phyloP scores from a whole-genome alignment of 2,329 filamentous ascomycete species.

The Trichoderma sp. region DNA sequence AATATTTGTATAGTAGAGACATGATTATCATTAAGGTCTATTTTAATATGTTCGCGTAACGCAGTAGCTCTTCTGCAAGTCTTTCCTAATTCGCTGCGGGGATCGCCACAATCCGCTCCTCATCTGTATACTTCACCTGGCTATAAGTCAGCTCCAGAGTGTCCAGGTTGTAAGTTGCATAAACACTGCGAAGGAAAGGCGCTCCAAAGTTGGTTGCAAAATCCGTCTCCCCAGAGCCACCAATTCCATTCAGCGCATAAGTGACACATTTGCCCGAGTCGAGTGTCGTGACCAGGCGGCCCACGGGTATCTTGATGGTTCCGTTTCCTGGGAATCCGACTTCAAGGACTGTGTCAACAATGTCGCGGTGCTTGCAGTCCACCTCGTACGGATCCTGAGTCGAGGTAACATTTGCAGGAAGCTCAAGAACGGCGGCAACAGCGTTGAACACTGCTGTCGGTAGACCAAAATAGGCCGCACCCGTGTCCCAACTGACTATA shows the following conservation, averaged over 20 bases:
- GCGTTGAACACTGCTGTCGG: not conserved
- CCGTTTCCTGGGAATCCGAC: not conserved
- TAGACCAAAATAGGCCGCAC: not conserved
- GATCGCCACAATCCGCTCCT: not conserved
- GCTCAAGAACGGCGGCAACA: not conserved
- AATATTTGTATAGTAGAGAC: not conserved
- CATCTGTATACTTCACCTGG: slow-evolving; percentile 9
- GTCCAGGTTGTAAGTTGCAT: slow-evolving; percentile 7
- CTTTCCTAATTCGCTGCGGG: not conserved
- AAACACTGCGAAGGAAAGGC: not conserved
- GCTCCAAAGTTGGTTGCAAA: not conserved
- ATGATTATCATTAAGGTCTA: not conserved
- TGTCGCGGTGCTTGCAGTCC: slow-evolving; percentile 2
- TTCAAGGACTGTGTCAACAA: not conserved
- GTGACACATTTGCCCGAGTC: not conserved
- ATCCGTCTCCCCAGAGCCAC: not conserved
- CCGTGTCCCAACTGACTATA: not conserved
- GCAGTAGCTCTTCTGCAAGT: not conserved
- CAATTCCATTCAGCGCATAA: not conserved
- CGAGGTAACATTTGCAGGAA: not conserved
- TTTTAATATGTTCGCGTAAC: not conserved
- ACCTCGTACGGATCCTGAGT: not conserved
- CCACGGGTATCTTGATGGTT: not conserved
- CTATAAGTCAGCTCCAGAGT: not conserved
- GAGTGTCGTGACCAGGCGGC: not conserved